Base-by-base conservation (phyloP, 164 flowering plant species). In the Umbellularia californica region DNA sequence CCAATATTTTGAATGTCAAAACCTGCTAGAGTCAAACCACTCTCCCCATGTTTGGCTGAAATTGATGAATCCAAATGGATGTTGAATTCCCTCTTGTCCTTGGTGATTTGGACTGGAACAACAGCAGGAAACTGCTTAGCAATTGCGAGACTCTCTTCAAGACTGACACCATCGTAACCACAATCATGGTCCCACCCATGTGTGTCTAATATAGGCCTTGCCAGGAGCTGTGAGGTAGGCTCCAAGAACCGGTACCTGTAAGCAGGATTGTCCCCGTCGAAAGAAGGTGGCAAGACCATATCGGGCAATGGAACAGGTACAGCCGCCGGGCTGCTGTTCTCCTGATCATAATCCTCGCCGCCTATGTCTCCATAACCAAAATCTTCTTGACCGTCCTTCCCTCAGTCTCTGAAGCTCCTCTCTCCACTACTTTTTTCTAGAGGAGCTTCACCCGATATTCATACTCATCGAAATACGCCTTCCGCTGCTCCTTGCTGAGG, bases 181-280 rank as follows among this genome's bases (percentile, higher is more conserved):
- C 91, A 90, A 71, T 95, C 99, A 76, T 93, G 99, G 78, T 95
- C 99, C 99, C 99, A 95, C 6, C 96, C 95, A 79, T 92, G 95
- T 35, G 88, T 83, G 81, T 95, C 98, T 75, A 93, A 73, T 70
- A 95, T 97, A 9, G 99, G 99, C 82, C 99, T 82, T 4, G 88
- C 91, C 75, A 95, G 75, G 70, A 92, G 86, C 78, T 90, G 96
- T n/a, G 97, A 93, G 20, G 92, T 86, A 12, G 98, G 92, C 85
- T 95, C 98, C 79, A 95, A 77, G 72, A 90, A 88, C 51, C 99
- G 82, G 85, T 88, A 95, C 51, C 99, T 82, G 71, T 89, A 89
- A 41, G 93, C 91, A 17, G 96, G 96, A 77, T 85, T 89, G 72
- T 90, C 99, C 50, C 90, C 76, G 50, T 93, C 99, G 72, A 95